Conservation (phyloP, 2,329 filamentous ascomycete species). For the Phoma herbarum region DNA sequence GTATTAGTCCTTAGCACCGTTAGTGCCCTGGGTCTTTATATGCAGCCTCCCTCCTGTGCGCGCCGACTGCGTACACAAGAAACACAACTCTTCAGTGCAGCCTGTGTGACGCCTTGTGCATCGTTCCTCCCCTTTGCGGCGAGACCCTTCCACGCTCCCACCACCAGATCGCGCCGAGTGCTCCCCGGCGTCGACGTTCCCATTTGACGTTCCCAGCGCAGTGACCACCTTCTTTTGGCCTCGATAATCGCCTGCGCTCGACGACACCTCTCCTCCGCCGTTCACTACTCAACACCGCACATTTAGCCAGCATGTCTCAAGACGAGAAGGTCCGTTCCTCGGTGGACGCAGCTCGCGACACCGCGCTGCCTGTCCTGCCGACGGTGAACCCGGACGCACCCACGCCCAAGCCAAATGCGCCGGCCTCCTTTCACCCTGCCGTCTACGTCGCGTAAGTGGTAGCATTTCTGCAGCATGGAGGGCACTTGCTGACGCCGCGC, state of each 20-base stretch:
- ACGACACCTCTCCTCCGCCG: conserved; percentile 28
- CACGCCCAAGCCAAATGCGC: conserved; percentile 71
- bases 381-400: conserved; percentile 79
- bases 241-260: conserved; percentile 22
- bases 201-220: conserved; percentile 27
- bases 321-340: conserved; percentile 85
- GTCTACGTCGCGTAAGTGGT: conserved; percentile 76
- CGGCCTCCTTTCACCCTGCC: conserved; percentile 74
- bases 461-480: conserved; percentile 51
- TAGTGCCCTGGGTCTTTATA: conserved; percentile 30
- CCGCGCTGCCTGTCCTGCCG: conserved; percentile 72
- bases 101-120: conserved; percentile 36
- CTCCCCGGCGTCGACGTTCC: conserved; percentile 23
- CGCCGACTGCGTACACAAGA: conserved; percentile 20
- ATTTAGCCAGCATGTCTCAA: conserved; percentile 60
- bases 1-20: background rate
- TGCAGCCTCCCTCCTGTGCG: conserved; percentile 34
- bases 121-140: conserved; percentile 26
- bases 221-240: conserved; percentile 32
- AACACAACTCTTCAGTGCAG: conserved; percentile 38
- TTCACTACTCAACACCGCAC: conserved; percentile 29
- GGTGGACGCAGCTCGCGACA: conserved; percentile 74
- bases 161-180: conserved; percentile 35
- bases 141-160: conserved; percentile 28
- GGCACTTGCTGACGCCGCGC: conserved; percentile 35